Evolutionary conservation across 2,329 filamentous ascomycete genomes (phyloP).

Genomic region (Venturia carpophila): DNA sequence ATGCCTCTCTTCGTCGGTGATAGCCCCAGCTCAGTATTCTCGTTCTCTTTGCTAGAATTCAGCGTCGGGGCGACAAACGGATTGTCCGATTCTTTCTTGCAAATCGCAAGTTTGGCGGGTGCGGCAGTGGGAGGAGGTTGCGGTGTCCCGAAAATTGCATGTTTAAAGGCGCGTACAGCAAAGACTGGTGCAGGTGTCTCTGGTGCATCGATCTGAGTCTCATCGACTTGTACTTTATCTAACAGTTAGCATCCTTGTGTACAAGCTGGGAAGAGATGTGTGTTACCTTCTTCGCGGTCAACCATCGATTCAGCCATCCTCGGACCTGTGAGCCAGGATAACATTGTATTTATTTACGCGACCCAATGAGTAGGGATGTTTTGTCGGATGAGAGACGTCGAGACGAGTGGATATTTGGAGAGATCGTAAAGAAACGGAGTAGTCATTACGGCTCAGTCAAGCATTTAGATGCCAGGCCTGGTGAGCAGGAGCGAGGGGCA

Average conservation of each 20-base stretch:
- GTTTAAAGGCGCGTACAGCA: slow-evolving; percentile 58
- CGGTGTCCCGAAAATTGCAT: slow-evolving; percentile 57
- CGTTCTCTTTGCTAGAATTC: not conserved
- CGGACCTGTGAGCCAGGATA: slow-evolving; percentile 29
- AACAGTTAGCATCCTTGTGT: not conserved
- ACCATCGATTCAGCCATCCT: slow-evolving; percentile 22
- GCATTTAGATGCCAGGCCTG: not conserved
- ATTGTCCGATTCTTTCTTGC: not conserved
- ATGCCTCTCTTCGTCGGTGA: slow-evolving; percentile 47
- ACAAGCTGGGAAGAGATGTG: not conserved
- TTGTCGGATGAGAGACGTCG: not conserved
- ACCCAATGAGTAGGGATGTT: slow-evolving; percentile 4
- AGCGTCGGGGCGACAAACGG: not conserved
- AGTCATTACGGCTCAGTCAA: not conserved
- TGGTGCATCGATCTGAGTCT: slow-evolving; percentile 41
- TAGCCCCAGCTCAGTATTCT: not conserved
- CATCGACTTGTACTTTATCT: not conserved
- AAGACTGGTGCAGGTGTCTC: slow-evolving; percentile 61
- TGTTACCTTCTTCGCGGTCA: not conserved
- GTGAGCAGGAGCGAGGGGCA: not conserved
- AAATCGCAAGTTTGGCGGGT: not conserved
- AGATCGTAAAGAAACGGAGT: slow-evolving; percentile 2
- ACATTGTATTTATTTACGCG: slow-evolving; percentile 22
- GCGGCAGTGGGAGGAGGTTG: slow-evolving; percentile 30
- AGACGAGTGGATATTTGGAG: not conserved